Base-by-base conservation (phyloP, 2,329 filamentous ascomycete species). In the Pseudogymnoascus sp. region DNA sequence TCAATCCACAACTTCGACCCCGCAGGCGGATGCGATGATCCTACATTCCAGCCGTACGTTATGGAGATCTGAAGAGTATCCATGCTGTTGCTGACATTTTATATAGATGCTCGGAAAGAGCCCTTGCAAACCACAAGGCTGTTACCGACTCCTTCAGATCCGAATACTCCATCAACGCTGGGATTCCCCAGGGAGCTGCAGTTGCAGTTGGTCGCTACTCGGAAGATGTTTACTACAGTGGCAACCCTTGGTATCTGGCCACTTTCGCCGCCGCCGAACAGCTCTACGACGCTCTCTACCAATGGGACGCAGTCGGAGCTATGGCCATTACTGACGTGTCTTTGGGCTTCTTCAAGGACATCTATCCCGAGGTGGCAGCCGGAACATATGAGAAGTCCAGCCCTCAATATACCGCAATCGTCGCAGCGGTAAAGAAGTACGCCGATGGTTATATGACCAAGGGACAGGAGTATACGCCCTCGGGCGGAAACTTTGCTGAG, bases 211-310 rank as follows among this genome's bases (percentile, higher is more conserved):
- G 87, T 45, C 77, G 87, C 62, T 90, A 90, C 68, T 73, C 83
- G 0, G 86, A 89, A 70, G 89, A 95, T 66, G 73, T 77, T 3
- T 94, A 92, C 73, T 87, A 85, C 71, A 82, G 82, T 62, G 89
- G 88, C 1, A 91, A 94, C 71, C 89, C 89, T 1, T 94, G 89
- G 89, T 89, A 90, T 67, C 78, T 92, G 10, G 81, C 81, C 66
- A 92, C 87, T 0, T 77, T 90, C 28, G 88, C 88, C 1, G 88
- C 88, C 0, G 90, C 89, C 2, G 89, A 94, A 72, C 85, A 89
- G 69, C 79, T 95, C 2, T 92, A 91, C 70, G 85, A 88, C 66
- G 86, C 89, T 0, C 68, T 91, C 1, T 85, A 86, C 64, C 83
- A 86, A 57, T 92, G 88, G 87, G 77, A 85, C 63, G 72, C 76